phyloP scores from a whole-genome alignment of 2,329 filamentous ascomycete genomes.

The Epicoccum nigrum region DNA sequence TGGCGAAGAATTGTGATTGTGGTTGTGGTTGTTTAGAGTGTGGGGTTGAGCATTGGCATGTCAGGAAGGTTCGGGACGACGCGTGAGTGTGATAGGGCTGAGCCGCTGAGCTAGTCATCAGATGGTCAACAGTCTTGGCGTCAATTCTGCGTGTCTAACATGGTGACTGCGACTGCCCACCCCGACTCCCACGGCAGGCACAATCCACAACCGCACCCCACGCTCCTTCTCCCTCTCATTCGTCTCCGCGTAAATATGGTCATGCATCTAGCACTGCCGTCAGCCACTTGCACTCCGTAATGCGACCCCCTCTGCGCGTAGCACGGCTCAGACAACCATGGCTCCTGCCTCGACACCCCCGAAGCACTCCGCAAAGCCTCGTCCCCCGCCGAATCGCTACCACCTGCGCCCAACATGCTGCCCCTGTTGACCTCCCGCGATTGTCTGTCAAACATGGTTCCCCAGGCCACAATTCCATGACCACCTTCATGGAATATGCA shows the following conservation, averaged over 20 bases:
- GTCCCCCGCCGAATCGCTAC: constrained; percentile 37
- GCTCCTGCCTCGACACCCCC: constrained; percentile 31
- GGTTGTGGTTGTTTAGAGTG: not conserved
- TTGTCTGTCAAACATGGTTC: constrained; percentile 40
- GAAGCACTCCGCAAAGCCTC: constrained; percentile 27
- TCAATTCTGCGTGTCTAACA: constrained; percentile 31
- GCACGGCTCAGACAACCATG: constrained; percentile 24
- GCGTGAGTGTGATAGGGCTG: constrained; percentile 20
- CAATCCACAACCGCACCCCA: not conserved
- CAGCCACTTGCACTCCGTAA: constrained; percentile 23
- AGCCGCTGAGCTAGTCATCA: constrained; percentile 16
- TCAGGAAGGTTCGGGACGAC: constrained; percentile 4
- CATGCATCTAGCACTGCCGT: too few relatives aligned
- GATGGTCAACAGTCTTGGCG: constrained; percentile 21
- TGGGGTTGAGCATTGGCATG: not conserved
- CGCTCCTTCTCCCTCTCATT: constrained; percentile 1
- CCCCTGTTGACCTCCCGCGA: constrained; percentile 36
- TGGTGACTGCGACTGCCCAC: too few relatives aligned
- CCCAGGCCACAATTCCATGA: constrained; percentile 65
- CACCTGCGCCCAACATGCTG: constrained; percentile 31
- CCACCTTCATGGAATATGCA: constrained; percentile 70
- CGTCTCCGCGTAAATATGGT: constrained; percentile 34
- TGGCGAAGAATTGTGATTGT: too few relatives aligned
- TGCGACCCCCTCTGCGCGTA: constrained; percentile 35
- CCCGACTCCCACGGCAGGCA: not conserved